Conservation (phyloP, 164 flowering plant genomes). For the Berberis thunbergii region DNA sequence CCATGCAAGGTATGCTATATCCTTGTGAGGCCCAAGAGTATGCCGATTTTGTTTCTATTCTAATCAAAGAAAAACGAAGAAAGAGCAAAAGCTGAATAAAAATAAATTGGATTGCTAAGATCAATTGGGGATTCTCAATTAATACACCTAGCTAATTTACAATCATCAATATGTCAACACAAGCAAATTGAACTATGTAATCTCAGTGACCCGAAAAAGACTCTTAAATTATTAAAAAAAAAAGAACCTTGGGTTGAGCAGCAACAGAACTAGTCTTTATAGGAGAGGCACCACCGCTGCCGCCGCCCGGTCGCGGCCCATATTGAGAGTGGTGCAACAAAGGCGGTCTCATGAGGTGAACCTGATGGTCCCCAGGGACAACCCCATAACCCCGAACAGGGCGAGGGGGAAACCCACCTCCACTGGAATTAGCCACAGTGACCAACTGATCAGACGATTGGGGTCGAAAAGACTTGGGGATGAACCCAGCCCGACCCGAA, state of each 20-base stretch:
- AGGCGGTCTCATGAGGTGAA: constrained; percentile 20
- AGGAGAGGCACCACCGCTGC: constrained; percentile 6
- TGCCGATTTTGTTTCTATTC: too few relatives aligned
- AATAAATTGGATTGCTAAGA: too few relatives aligned
- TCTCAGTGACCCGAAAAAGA: neutral
- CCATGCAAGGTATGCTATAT: too few relatives aligned
- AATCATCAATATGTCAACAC: neutral
- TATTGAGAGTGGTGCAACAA: constrained; percentile 8
- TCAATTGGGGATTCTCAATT: too few relatives aligned
- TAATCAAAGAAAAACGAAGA: too few relatives aligned
- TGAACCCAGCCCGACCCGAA: constrained; percentile 28
- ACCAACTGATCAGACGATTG: constrained; percentile 26
- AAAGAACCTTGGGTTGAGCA: constrained; percentile 21
- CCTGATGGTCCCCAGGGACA: neutral
- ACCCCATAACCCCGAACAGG: neutral
- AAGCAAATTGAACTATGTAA: neutral
- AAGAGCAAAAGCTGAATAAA: too few relatives aligned
- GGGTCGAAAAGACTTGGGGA: constrained; percentile 15
- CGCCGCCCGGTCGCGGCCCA: constrained; percentile 3
- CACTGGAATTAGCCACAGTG: constrained; percentile 23
- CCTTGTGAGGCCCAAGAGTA: too few relatives aligned
- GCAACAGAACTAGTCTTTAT: constrained; percentile 14
- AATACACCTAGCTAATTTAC: neutral
- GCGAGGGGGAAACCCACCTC: constrained; percentile 11
- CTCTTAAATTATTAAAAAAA: neutral